Conservation (phyloP, 768 basidiomycete genomes). For the Collybia sp. region DNA sequence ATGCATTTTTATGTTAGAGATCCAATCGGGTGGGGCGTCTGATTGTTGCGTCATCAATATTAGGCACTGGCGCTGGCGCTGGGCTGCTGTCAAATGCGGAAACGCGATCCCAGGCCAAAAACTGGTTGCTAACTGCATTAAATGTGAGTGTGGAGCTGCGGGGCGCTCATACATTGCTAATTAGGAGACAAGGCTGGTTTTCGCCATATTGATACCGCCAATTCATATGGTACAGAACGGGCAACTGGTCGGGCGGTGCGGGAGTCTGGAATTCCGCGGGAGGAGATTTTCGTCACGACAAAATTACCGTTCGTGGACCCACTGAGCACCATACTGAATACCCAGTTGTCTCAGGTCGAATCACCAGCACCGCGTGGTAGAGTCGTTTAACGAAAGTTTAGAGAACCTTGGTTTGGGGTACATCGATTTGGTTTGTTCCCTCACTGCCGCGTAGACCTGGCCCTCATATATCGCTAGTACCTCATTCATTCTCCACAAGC, state of each 20-base stretch:
- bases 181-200: slow-evolving; percentile 27
- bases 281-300: slow-evolving; percentile 45
- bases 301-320: slow-evolving; percentile 33
- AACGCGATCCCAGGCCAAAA: neutral
- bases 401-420: slow-evolving; percentile 36
- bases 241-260: slow-evolving; percentile 39
- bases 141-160: no score
- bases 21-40: neutral
- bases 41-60: neutral
- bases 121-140: neutral
- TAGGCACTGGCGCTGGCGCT: neutral
- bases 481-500: slow-evolving; percentile 48
- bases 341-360: slow-evolving; percentile 22
- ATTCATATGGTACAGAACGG: slow-evolving; percentile 35
- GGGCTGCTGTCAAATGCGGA: neutral
- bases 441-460: neutral
- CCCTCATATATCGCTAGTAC: slow-evolving; percentile 24
- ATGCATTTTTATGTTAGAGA: neutral
- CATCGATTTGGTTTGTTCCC: slow-evolving; percentile 35
- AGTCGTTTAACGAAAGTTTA: slow-evolving; percentile 38
- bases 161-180: no score
- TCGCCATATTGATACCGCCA: slow-evolving; percentile 38
- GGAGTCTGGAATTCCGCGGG: slow-evolving; percentile 42
- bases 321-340: neutral
- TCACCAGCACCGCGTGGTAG: slow-evolving; percentile 29